Percentiles rank a stretch among this genome's conserved stretches.
Evolutionary conservation across 2,329 filamentous ascomycete species (phyloP).

Genomic region (Aaosphaeria pasadenensis): DNA sequence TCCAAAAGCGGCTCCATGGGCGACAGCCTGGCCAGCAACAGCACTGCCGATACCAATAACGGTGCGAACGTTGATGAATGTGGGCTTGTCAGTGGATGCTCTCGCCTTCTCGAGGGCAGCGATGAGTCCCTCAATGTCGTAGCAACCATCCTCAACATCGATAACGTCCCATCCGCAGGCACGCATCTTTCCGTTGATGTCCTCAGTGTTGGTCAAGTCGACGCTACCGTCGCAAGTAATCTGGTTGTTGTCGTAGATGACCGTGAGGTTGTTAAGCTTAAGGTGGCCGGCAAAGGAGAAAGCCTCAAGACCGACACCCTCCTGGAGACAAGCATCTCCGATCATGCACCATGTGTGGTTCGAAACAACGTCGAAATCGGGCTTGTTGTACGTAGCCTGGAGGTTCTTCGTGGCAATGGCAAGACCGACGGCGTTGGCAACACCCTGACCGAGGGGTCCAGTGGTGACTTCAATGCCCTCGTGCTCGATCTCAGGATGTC

Average conservation of each 20-base stretch:
- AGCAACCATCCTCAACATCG: conserved; percentile 53
- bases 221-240: conserved; percentile 57
- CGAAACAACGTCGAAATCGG: conserved; percentile 47
- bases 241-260: conserved; percentile 61
- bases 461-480: conserved; percentile 60
- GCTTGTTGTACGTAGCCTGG: conserved; percentile 52
- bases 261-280: conserved; percentile 52
- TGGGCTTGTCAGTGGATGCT: conserved; percentile 48
- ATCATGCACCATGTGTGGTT: conserved; percentile 58
- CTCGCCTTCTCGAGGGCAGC: conserved; percentile 47
- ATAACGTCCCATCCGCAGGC: conserved; percentile 57
- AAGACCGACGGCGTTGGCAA: conserved; percentile 60
- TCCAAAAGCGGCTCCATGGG: conserved; percentile 59
- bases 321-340: conserved; percentile 58
- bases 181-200: conserved; percentile 57
- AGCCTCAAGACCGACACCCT: conserved; percentile 56
- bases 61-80: conserved; percentile 58
- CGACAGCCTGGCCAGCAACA: conserved; percentile 48
- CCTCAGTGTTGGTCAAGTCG: conserved; percentile 51
- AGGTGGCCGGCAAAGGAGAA: conserved; percentile 55
- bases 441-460: conserved; percentile 57
- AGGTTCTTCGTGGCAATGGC: conserved; percentile 58
- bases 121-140: conserved; percentile 50
- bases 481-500: conserved; percentile 57
- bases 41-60: conserved; percentile 54